These are phyloP conservation scores for Biscogniauxia mediterranea DNA, from an alignment of 2,329 filamentous ascomycete species.

Conservation along the genomic window DNA sequence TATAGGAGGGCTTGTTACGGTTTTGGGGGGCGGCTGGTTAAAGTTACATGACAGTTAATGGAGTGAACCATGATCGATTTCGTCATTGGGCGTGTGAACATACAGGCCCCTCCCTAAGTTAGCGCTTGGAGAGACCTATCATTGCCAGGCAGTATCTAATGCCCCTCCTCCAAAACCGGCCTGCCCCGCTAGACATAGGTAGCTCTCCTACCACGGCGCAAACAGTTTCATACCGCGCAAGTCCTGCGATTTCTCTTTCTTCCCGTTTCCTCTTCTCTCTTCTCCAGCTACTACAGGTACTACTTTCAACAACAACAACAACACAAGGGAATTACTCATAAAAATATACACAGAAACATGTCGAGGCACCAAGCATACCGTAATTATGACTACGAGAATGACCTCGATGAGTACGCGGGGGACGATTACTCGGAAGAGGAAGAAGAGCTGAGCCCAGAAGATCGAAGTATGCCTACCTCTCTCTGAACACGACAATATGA, in stretches of 20 bases:
- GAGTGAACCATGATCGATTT: background rate
- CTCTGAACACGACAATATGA: background rate
- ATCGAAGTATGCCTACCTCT: slow-evolving; percentile 24
- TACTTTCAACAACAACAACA: background rate
- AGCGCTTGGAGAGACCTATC: too few species aligned
- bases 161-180: background rate
- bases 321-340: background rate
- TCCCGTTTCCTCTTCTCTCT: background rate
- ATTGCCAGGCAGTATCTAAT: background rate
- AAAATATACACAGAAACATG: slow-evolving; percentile 32
- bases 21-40: too few species aligned
- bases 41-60: too few species aligned
- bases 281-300: background rate
- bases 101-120: too few species aligned
- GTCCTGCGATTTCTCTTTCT: background rate
- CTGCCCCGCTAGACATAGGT: background rate
- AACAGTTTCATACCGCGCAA: background rate
- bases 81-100: background rate
- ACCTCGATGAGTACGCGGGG: slow-evolving; percentile 50
- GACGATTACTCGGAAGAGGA: slow-evolving; percentile 42
- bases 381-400: slow-evolving; percentile 51
- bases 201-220: background rate
- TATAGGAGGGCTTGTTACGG: too few species aligned
- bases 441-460: slow-evolving; percentile 40
- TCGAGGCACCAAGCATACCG: slow-evolving; percentile 47